Conservation (phyloP, 768 basidiomycete genomes). For the Filobasidium floriforme region DNA sequence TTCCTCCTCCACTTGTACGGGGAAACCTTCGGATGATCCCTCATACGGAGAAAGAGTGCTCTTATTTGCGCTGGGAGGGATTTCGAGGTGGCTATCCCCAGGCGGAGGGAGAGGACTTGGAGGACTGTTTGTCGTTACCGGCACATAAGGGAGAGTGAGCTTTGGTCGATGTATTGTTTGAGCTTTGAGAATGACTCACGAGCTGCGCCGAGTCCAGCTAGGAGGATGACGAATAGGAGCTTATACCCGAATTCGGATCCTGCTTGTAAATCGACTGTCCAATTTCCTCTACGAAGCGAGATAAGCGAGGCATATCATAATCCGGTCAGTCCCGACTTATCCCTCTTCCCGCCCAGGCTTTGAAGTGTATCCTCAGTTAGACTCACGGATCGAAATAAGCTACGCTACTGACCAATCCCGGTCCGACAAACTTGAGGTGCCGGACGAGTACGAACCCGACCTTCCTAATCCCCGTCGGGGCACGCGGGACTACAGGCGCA, state of each 20-base stretch:
- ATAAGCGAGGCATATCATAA: not conserved
- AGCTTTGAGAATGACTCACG: slow-evolving; percentile 24
- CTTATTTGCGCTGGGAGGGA: slow-evolving; percentile 37
- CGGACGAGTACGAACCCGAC: slow-evolving; percentile 15
- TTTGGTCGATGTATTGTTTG: not conserved
- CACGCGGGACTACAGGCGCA: too few relatives aligned
- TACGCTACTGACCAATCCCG: slow-evolving; percentile 78
- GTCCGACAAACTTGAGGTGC: slow-evolving; percentile 52
- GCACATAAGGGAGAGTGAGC: not conserved
- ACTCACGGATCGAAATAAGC: slow-evolving; percentile 55
- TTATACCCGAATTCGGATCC: slow-evolving; percentile 78
- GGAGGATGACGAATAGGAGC: slow-evolving; percentile 73
- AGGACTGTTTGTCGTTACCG: slow-evolving; percentile 48
- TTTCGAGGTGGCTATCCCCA: slow-evolving; percentile 53
- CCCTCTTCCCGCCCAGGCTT: not conserved
- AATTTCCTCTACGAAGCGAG: slow-evolving; percentile 58
- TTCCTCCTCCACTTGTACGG: slow-evolving; percentile 13
- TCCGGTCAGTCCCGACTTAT: not conserved
- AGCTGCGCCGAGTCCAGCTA: slow-evolving; percentile 74
- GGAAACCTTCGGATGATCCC: slow-evolving; percentile 20
- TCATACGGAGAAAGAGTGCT: slow-evolving; percentile 35
- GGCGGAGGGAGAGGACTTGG: slow-evolving; percentile 69
- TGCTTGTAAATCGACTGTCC: slow-evolving; percentile 83
- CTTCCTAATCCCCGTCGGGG: not conserved
- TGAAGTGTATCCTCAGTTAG: not conserved